Conservation (phyloP, 768 basidiomycete genomes). For the Suillus tomentosus region DNA sequence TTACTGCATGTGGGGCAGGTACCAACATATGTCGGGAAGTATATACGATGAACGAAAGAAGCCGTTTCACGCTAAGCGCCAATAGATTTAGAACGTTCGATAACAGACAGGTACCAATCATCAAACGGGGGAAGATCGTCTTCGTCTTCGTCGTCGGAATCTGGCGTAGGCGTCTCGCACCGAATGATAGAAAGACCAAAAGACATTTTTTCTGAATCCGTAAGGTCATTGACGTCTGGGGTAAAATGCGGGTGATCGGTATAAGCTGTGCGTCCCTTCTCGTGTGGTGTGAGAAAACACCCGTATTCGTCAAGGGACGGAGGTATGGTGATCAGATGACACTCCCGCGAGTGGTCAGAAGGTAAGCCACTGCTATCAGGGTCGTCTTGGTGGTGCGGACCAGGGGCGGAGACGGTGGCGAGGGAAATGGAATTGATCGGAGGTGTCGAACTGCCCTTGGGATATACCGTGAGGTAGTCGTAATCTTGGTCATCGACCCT, state of each 20-base stretch:
- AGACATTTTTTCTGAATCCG: not conserved
- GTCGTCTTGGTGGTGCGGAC: not conserved
- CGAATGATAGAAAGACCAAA: not conserved
- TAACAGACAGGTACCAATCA: conserved; percentile 21
- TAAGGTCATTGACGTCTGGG: not conserved
- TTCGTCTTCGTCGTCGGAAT: conserved; percentile 16
- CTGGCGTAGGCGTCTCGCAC: conserved; percentile 6
- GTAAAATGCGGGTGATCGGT: conserved; percentile 6
- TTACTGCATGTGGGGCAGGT: conserved; percentile 7
- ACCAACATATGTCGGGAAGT: conserved; percentile 2
- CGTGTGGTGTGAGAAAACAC: conserved; percentile 6
- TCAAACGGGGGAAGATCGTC: conserved; percentile 20
- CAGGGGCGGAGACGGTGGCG: not conserved
- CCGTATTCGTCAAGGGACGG: conserved; percentile 6
- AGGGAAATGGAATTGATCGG: not conserved
- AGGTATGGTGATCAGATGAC: not conserved
- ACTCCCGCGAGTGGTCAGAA: conserved; percentile 13
- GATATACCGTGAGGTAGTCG: conserved; percentile 5
- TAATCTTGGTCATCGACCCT: conserved; percentile 17
- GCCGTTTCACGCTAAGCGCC: not conserved
- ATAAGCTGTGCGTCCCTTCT: not conserved
- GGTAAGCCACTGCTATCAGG: not conserved
- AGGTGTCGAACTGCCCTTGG: not conserved
- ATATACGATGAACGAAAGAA: not conserved
- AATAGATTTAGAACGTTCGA: conserved; percentile 11